phyloP scores from a whole-genome alignment of 805 yeast genomes.

The Candida ipomoeae region DNA sequence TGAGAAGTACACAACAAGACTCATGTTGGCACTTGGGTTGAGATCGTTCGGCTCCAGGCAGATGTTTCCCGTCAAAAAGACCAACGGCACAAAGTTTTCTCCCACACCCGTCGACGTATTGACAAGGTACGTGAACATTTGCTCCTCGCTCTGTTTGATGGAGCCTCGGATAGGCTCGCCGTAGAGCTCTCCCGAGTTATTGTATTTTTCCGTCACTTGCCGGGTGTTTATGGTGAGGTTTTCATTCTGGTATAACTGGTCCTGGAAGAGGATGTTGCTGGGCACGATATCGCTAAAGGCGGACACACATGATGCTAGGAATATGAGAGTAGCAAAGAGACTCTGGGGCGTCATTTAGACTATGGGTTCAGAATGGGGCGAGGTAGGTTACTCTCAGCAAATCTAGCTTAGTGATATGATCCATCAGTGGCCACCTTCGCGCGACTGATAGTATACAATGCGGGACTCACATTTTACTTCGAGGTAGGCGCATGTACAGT shows the following conservation, averaged over 20 bases:
- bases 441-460: neutral
- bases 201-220: neutral
- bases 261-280: neutral
- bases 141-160: constrained; percentile 36
- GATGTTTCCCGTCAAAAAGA: constrained; percentile 50
- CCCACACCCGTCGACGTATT: constrained; percentile 45
- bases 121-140: constrained; percentile 41
- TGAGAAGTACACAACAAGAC: constrained; percentile 36
- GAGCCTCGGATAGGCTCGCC: constrained; percentile 29
- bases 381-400: neutral
- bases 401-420: neutral
- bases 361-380: neutral
- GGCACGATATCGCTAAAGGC: neutral
- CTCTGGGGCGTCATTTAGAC: neutral
- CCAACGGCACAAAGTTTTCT: constrained; percentile 42
- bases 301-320: neutral
- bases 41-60: constrained; percentile 35
- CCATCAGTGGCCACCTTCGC: neutral
- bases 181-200: neutral
- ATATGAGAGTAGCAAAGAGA: neutral
- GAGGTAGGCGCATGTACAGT: no score
- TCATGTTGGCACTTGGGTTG: constrained; percentile 16
- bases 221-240: neutral
- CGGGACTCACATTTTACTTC: neutral
- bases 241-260: neutral